Base-by-base conservation (phyloP, 2,329 filamentous ascomycete genomes). In the Ceratocystis alfenasii region DNA sequence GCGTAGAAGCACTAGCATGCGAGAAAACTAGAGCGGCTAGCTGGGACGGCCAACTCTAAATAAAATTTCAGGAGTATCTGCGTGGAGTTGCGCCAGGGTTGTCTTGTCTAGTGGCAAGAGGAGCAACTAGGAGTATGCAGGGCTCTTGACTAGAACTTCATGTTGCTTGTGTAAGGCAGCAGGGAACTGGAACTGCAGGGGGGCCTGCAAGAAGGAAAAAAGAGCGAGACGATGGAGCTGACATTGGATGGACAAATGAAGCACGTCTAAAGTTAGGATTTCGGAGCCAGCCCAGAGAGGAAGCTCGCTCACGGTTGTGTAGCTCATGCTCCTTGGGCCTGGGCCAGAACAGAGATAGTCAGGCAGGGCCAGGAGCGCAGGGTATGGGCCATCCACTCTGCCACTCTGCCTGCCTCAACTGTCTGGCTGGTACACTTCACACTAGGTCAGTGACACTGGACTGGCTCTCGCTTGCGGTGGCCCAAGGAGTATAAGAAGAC, bases 401-500 rank as follows among this genome's bases (percentile, higher is more conserved):
- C 10, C 33, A 36, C 33, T 36, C 33, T 36, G 33, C 8, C 33
- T 36, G 33, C 33, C 33, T 36, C 33, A 10, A 36, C 33, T 36
- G 8, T 36, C 33, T 50, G 4, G 7, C 7, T 20, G 46, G 5
- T 3, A 12, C 45, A 6, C 45, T 7, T 8, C 8, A 53, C 8
- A 7, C 48, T 12, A 53, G 15, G 20, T 25, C 20, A 15, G 20
- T 25, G 25, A 25, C 48, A 17, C 22, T 63, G 28, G 22, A 17
- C 22, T 63, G 28, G 22, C 7, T 48, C 22, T 33, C 1, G 5
- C 33, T 59, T 57, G 28, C 2, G 33, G 53, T n/a, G 53, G 0
- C 28, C 15, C 8, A 6, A 59, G 3, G 20, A 33, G 45, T 65
- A 65, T 65, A 65, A 65, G 33, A 65, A 53, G 64, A 10, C 5